Conservation (phyloP, 352 stramenopile species). For the Phytophthora hibernalis region DNA sequence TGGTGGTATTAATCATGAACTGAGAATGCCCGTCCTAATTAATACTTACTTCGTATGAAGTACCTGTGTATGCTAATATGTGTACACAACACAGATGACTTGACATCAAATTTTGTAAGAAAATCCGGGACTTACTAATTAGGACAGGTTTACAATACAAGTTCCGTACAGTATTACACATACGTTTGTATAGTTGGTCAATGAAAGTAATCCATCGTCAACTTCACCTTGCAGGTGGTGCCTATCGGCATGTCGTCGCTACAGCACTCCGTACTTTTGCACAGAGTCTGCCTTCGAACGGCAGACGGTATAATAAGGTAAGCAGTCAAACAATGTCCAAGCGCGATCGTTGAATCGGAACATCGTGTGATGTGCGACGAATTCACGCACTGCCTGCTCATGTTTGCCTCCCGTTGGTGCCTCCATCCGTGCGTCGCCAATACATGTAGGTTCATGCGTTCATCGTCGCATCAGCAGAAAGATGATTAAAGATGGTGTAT, state of each 20-base stretch:
- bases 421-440: not conserved
- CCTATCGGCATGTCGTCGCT: slow-evolving; percentile 12
- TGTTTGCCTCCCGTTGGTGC: not conserved
- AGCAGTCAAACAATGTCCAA: slow-evolving; percentile 20
- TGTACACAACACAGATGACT: no score
- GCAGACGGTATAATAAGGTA: slow-evolving; percentile 23
- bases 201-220: slow-evolving; percentile 5
- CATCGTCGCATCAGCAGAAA: slow-evolving; percentile 25
- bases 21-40: no score
- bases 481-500: slow-evolving; percentile 26
- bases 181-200: slow-evolving; percentile 11
- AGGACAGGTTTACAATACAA: no score
- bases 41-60: no score
- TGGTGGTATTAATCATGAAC: no score
- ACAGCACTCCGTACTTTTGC: slow-evolving; percentile 20
- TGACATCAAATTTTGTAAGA: no score
- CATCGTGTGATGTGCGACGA: slow-evolving; percentile 26
- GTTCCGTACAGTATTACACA: no score
- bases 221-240: slow-evolving; percentile 25
- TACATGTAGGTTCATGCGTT: slow-evolving; percentile 19
- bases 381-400: slow-evolving; percentile 8
- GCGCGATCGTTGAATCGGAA: slow-evolving; percentile 20
- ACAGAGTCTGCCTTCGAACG: slow-evolving; percentile 4
- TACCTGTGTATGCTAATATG: no score
- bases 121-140: no score